Conservation (phyloP, 305 asterid species). For the Fraxinus albicans region DNA sequence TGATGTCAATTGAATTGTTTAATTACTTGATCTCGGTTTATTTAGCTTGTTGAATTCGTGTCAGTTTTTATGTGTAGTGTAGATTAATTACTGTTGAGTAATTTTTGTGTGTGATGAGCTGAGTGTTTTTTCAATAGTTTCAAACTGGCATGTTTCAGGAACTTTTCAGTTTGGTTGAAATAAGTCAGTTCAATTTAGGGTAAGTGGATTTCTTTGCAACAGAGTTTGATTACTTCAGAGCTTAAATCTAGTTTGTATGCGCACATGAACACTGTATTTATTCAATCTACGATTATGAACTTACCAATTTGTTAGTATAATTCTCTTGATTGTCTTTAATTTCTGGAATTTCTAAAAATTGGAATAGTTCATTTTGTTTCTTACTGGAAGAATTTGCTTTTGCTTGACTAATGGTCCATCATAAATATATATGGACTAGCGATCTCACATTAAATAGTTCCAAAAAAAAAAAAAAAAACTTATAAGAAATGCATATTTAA, state of each 20-base stretch:
- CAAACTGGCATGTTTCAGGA: background rate
- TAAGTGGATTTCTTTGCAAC: background rate
- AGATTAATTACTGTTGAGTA: slow-evolving; percentile 3
- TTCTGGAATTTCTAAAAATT: background rate
- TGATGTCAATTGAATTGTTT: slow-evolving; percentile 2
- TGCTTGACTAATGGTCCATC: background rate
- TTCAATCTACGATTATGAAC: background rate
- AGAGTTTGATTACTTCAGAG: background rate
- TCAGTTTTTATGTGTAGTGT: background rate
- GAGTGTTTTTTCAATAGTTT: slow-evolving; percentile 2
- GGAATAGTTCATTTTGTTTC: background rate
- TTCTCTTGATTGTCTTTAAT: background rate
- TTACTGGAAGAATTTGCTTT: background rate
- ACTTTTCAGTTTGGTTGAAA: background rate
- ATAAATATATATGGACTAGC: background rate
- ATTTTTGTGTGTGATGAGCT: background rate
- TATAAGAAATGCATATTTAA: background rate
- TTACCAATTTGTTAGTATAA: background rate
- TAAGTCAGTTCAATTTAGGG: background rate
- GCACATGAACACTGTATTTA: background rate
- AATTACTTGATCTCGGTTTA: background rate
- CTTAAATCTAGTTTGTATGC: background rate
- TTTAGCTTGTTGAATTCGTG: slow-evolving; percentile 9
- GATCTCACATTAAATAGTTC: background rate
- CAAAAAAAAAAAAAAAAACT: background rate